A percentile compares a stretch with the other conserved stretches of the same genome.
Conservation (phyloP, 495 filamentous ascomycete species). For the Neurospora sp. region DNA sequence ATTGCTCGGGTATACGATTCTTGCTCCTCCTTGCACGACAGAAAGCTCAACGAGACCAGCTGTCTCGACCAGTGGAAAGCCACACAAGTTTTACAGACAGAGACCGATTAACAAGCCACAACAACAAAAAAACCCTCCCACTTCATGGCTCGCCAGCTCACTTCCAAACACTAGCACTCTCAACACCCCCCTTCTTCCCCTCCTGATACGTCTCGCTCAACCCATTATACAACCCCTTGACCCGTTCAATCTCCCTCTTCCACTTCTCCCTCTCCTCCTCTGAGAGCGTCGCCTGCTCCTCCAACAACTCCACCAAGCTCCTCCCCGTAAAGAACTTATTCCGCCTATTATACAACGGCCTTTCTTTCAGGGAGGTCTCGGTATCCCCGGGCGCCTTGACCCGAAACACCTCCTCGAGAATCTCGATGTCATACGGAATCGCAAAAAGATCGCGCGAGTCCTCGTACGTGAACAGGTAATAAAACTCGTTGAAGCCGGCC, state of each 20-base stretch:
- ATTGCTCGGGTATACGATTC: background rate
- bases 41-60: background rate
- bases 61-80: background rate
- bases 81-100: background rate
- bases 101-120: background rate
- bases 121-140: background rate
- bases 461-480: constrained; percentile 36
- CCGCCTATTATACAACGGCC: constrained; percentile 27
- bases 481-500: constrained; percentile 34
- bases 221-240: constrained; percentile 26
- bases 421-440: constrained; percentile 33
- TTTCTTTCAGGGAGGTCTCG: constrained; percentile 9
- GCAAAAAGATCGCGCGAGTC: constrained; percentile 29
- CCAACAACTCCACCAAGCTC: constrained; percentile 23
- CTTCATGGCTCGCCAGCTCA: constrained; percentile 4
- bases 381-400: constrained; percentile 20
- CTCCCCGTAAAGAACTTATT: constrained; percentile 34
- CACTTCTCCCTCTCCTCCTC: constrained; percentile 12
- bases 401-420: constrained; percentile 30
- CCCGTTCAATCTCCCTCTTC: constrained; percentile 19
- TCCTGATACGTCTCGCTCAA: constrained; percentile 30
- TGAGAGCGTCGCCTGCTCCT: constrained; percentile 8
- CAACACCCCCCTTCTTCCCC: constrained; percentile 19
- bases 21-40: background rate
- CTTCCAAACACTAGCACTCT: constrained; percentile 33